phyloP scores from a whole-genome alignment of 2,329 filamentous ascomycete genomes.

The Pseudomassariella vexata region DNA sequence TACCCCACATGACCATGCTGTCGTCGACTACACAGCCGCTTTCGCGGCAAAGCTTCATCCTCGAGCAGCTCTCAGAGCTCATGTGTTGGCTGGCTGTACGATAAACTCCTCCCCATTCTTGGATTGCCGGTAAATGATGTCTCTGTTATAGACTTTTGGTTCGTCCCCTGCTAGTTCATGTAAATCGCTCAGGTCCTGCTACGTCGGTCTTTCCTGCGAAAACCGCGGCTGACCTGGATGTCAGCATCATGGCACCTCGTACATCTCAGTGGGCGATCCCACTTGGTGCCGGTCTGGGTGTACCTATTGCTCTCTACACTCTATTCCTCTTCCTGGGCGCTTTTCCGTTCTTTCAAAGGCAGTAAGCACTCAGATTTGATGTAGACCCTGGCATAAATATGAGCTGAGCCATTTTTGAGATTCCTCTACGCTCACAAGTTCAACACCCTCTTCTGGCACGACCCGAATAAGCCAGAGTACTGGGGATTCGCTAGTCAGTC shows the following conservation, averaged over 20 bases:
- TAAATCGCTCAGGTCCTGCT: too few relatives aligned
- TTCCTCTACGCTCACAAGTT: conserved; percentile 80
- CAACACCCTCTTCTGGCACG: conserved; percentile 64
- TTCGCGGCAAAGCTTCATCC: too few relatives aligned
- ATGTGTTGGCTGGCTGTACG: too few relatives aligned
- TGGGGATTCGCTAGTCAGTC: conserved; percentile 81
- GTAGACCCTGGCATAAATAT: not conserved
- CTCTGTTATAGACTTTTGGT: too few relatives aligned
- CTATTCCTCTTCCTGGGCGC: conserved; percentile 60
- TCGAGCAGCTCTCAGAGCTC: too few relatives aligned
- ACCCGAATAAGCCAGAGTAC: conserved; percentile 69
- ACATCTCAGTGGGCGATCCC: conserved; percentile 26
- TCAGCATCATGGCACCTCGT: conserved; percentile 20
- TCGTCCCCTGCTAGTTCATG: too few relatives aligned
- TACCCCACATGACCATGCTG: too few relatives aligned
- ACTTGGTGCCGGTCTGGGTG: conserved; percentile 46
- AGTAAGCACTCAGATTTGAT: conserved; percentile 49
- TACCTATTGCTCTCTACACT: conserved; percentile 59
- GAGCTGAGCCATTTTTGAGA: conserved; percentile 36
- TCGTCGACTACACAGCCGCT: too few relatives aligned
- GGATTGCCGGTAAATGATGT: too few relatives aligned
- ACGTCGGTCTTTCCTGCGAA: too few relatives aligned
- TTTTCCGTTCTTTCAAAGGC: conserved; percentile 68
- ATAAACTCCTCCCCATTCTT: too few relatives aligned
- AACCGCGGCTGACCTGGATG: too few relatives aligned